Evolutionary conservation across 2,329 filamentous ascomycete genomes (phyloP).

Genomic region (Venturia effusa): DNA sequence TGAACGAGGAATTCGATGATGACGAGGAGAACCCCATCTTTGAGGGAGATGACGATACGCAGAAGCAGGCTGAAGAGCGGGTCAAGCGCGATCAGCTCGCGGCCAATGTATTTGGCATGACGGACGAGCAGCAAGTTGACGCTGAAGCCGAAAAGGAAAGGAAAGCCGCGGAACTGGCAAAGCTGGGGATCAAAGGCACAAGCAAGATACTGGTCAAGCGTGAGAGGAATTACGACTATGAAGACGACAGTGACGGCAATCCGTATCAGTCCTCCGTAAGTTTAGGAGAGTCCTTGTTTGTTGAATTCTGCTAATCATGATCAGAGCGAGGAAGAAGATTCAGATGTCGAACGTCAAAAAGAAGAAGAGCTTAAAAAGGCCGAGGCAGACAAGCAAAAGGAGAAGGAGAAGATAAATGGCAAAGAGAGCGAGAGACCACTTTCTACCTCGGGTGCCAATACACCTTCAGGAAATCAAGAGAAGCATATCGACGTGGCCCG

Average conservation of each 20-base stretch:
- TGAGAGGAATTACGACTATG: constrained; percentile 80
- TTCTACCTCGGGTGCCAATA: constrained; percentile 54
- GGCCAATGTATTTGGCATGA: constrained; percentile 71
- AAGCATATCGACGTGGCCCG: constrained; percentile 43
- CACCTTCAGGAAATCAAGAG: constrained; percentile 47
- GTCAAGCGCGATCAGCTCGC: constrained; percentile 73
- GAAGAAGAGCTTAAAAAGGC: constrained; percentile 37
- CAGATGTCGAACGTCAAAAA: constrained; percentile 52
- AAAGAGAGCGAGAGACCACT: constrained; percentile 30
- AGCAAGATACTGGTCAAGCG: constrained; percentile 74
- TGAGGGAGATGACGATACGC: constrained; percentile 39
- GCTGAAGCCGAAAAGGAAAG: constrained; percentile 57
- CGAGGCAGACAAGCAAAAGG: constrained; percentile 34
- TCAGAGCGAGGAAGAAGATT: constrained; percentile 51
- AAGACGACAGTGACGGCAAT: constrained; percentile 54
- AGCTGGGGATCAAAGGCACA: constrained; percentile 62
- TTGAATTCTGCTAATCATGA: constrained; percentile 17
- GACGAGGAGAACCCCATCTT: constrained; percentile 55
- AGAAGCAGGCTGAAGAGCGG: constrained; percentile 51
- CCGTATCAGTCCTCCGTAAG: constrained; percentile 18
- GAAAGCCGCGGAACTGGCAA: constrained; percentile 57
- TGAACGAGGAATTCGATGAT: constrained; percentile 67
- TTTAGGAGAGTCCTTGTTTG: constrained; percentile 9
- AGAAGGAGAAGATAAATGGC: constrained; percentile 28
- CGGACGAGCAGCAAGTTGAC: constrained; percentile 41